Base-by-base conservation (phyloP, 805 yeast species). In the Zygoascus biomembranicola region DNA sequence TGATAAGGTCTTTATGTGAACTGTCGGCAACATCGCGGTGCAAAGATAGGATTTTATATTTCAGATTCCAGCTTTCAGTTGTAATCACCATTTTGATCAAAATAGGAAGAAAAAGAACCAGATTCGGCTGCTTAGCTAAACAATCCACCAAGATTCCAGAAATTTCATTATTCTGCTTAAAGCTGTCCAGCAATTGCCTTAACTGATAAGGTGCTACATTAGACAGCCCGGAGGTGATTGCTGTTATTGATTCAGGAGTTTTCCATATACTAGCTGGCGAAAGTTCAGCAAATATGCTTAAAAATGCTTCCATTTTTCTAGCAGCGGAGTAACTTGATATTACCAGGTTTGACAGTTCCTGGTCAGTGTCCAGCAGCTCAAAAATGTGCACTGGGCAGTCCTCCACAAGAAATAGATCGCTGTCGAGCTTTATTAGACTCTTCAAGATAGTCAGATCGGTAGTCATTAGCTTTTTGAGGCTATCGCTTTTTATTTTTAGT, bases 31-130 rank as follows among this genome's bases (percentile, higher is more conserved):
- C 43, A 5, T 41, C 41, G 2, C 45, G 39, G 18, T 44, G 18
- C 10, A 56, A 26, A 5, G 59, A 58, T 14, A 58, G 46, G 16
- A 58, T 44, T 2, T 52, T 50, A 28, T 45, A 55, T 23, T 52
- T 53, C 35, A 52, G 26, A 18, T 49, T 20, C 60, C 58, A 57
- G 32, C 20, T 19, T 4, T 23, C 35, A 18, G 35, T 26, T 26
- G 5, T 5, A 9, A 26, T 28, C 14, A 19, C 47, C 35, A 44
- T 44, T 16, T 20, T n/a, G 16, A 13, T 26, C 14, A 44, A 16
- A 13, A 26, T 14, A 3, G 32, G 18, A n/a, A n/a, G 35, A 14
- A 13, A n/a, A 6, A 44, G 18, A 28, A 28, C 20, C 10, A 26
- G 10, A 44, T 44, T 44, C 8, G 32, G 13, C 10, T 14, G 18